Percentiles rank a stretch among this genome's conserved stretches.
Evolutionary conservation across 1,284 basidiomycete genomes (phyloP).

Genomic region (Lignosus rhinocerotis): DNA sequence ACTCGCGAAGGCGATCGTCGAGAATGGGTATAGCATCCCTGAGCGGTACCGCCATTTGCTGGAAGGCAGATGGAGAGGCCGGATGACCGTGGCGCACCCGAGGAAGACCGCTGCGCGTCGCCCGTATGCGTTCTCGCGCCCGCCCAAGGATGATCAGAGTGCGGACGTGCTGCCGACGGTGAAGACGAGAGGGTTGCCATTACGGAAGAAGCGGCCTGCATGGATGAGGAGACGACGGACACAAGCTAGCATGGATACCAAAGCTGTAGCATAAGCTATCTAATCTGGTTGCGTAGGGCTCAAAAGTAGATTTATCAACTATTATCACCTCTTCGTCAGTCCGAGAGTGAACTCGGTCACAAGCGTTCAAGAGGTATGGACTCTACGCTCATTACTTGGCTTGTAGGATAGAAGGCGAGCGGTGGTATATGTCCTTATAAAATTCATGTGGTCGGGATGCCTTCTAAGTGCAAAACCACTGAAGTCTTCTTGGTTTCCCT

Average conservation of each 20-base stretch:
- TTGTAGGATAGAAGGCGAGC: neutral
- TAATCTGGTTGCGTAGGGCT: neutral
- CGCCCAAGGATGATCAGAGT: constrained; percentile 25
- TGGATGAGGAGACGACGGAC: neutral
- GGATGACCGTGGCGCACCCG: constrained; percentile 17
- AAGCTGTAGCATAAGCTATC: neutral
- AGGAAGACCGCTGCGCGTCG: constrained; percentile 19
- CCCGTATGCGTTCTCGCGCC: constrained; percentile 37
- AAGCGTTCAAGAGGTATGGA: neutral
- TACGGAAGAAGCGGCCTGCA: constrained; percentile 24
- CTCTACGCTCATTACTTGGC: neutral
- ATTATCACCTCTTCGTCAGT: neutral
- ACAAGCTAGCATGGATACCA: neutral
- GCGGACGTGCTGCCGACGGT: constrained; percentile 30
- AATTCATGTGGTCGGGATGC: constrained; percentile 10
- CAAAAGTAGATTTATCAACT: neutral
- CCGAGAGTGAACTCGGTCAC: too few species aligned
- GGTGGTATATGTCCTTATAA: neutral
- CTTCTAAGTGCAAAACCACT: constrained; percentile 46
- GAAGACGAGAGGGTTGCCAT: constrained; percentile 44
- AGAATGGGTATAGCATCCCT: constrained; percentile 48
- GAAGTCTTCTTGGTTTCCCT: constrained; percentile 39
- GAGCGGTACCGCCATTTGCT: constrained; percentile 45
- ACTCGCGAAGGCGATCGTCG: constrained; percentile 47
- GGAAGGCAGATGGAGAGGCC: constrained; percentile 36